Evolutionary conservation across 208 protist species (phyloP), one percentile per base, ranked within the genome.

Genomic region (Giardia muris): DNA sequence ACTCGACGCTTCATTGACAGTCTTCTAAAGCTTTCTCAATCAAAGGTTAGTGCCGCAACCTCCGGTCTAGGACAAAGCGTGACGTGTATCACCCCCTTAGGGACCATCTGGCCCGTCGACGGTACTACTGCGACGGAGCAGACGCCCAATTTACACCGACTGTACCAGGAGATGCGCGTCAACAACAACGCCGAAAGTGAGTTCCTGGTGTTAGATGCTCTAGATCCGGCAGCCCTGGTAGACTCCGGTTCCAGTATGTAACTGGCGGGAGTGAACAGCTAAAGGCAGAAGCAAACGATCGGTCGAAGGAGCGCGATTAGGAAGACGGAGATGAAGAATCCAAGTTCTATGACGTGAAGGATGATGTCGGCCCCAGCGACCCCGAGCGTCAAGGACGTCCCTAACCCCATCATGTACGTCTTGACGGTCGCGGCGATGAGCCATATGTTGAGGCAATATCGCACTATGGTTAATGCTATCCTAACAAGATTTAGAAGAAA

Each of bases 371-470:
- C 30, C 57, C 10, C 57, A 39, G 19, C 57, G 57, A 30, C 30
- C 57, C 57, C 10, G 57, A 76, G 30, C 19, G 57, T 39, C 10
- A 76, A 76, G 57, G 57, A 30, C 30, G 10, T 30, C 19, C 19
- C 10, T 30, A 76, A 76, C 19, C 30, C 57, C 57, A 76, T 76
- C 10, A 30, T 30, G 57, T 76, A 39, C 19, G 30, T 76, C 57
- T 76, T 76, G 30, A 76, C 10, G 57, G 30, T 10, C 10, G 57
- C 57, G 30, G 30, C 10, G 57, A 76, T 76, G 57, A 76, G 57
- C 57, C 57, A 76, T 39, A 76, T 76, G 57, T 76, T 76, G 57
- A 76, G 10, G 57, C 57, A 76, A 30, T 76, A 76, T 76, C 57
- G 10, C 19, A 76, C 57, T 10, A 76, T 30, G 30, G 57, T 76